Percentiles rank a stretch among this genome's conserved stretches.
These are phyloP conservation scores for Apiotrichum mycotoxinovorans DNA, from an alignment of 1,284 basidiomycete genomes.

Conservation along the genomic window DNA sequence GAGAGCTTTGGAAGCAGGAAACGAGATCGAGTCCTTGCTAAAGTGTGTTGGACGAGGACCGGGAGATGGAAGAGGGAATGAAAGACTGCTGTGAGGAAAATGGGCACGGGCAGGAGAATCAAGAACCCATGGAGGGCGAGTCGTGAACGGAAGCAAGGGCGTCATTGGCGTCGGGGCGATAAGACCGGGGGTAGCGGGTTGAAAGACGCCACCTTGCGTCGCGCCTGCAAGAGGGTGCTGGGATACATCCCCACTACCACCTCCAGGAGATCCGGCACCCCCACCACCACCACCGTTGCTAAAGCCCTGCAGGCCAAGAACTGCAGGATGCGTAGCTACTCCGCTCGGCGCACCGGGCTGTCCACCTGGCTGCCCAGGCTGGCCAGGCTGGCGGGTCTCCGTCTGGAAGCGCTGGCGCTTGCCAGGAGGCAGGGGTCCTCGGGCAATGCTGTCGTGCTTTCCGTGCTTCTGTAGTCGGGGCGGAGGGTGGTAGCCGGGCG, in stretches of 20 bases:
- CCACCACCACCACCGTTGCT: not conserved
- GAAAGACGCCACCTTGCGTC: not conserved
- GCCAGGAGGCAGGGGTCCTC: not conserved
- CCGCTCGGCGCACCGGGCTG: not conserved
- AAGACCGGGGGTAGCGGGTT: not conserved
- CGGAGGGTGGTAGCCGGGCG: not conserved
- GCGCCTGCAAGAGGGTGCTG: conserved; percentile 3
- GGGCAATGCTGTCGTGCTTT: conserved; percentile 1
- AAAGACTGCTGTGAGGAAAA: conserved; percentile 15
- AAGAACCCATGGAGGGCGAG: conserved; percentile 12
- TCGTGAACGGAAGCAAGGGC: not conserved
- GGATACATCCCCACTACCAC: not conserved
- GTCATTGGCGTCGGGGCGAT: not conserved
- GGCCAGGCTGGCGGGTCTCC: not conserved
- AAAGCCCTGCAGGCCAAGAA: not conserved
- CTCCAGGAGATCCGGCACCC: too few relatives aligned
- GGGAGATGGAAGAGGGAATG: conserved; percentile 10
- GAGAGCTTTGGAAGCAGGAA: not conserved
- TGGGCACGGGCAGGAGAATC: conserved; percentile 16
- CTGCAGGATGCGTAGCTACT: not conserved
- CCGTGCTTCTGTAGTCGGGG: conserved; percentile 1
- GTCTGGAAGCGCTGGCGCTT: conserved; percentile 8
- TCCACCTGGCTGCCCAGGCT: not conserved
- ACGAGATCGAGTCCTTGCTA: not conserved
- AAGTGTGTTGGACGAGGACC: conserved; percentile 2